Percentiles rank a stretch among this genome's conserved stretches.
phyloP scores from a whole-genome alignment of 2,329 filamentous ascomycete species.

The Xylaria digitata region DNA sequence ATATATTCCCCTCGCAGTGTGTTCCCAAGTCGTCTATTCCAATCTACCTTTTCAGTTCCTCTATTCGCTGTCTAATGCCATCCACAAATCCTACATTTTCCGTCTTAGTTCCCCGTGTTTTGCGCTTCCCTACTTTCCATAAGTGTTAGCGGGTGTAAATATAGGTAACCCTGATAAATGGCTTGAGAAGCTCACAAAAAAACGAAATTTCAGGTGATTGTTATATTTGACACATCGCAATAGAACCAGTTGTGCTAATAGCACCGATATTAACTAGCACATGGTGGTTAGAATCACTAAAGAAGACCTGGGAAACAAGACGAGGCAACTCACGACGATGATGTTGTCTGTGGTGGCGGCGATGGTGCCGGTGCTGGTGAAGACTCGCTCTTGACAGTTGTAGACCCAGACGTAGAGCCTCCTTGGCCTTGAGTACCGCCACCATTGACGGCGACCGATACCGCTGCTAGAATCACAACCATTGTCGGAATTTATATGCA shows the following conservation, averaged over 20 bases:
- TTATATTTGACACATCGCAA: background rate
- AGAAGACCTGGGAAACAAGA: background rate
- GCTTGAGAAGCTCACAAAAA: constrained; percentile 4
- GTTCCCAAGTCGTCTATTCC: background rate
- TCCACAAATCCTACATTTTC: background rate
- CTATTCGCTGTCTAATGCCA: background rate
- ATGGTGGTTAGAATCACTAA: constrained; percentile 2
- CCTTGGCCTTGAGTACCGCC: constrained; percentile 23
- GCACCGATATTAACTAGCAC: constrained; percentile 1
- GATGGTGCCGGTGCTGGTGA: constrained; percentile 23
- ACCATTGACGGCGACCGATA: constrained; percentile 29
- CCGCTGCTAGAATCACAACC: constrained; percentile 38
- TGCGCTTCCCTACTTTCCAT: background rate
- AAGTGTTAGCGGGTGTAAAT: background rate
- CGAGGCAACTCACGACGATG: constrained; percentile 26
- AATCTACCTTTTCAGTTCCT: background rate
- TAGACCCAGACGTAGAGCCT: constrained; percentile 18
- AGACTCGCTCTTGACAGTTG: constrained; percentile 28
- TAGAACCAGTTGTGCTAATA: background rate
- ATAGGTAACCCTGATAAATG: background rate
- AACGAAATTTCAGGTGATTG: background rate
- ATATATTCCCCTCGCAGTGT: background rate
- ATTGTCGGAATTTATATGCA: constrained; percentile 12
- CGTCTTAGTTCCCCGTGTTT: background rate
- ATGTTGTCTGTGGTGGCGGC: constrained; percentile 19